phyloP scores from a whole-genome alignment of 164 flowering plant genomes.

The Vitis labrusca region DNA sequence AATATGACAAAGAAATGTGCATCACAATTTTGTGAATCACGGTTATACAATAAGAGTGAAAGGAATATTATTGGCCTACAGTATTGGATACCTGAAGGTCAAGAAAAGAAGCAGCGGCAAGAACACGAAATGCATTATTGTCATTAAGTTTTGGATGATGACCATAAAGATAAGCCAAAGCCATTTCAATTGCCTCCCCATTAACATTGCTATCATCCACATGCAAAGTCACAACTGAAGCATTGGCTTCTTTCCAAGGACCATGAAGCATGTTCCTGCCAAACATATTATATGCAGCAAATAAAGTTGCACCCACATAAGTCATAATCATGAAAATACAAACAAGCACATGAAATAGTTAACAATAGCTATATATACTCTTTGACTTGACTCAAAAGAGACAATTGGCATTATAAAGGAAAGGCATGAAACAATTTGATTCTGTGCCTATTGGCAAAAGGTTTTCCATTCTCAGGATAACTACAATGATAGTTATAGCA shows the following conservation, averaged over 20 bases:
- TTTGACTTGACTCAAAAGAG: too few relatives aligned
- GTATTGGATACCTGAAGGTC: conserved; percentile 79
- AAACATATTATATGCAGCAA: conserved; percentile 8
- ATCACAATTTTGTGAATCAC: background rate
- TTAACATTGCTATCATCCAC: conserved; percentile 91
- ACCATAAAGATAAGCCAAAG: conserved; percentile 93
- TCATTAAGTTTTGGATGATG: conserved; percentile 92
- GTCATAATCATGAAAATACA: background rate
- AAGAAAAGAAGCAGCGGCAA: conserved; percentile 98
- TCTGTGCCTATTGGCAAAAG: too few relatives aligned
- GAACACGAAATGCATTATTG: conserved; percentile 89
- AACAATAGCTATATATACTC: too few relatives aligned
- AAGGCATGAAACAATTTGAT: too few relatives aligned
- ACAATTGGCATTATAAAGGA: too few relatives aligned
- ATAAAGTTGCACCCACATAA: background rate
- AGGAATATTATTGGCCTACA: background rate
- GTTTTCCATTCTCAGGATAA: too few relatives aligned
- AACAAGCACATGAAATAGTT: background rate
- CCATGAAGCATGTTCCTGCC: conserved; percentile 98
- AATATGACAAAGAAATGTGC: background rate
- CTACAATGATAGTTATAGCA: too few relatives aligned
- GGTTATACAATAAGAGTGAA: background rate
- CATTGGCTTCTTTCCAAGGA: conserved; percentile 93
- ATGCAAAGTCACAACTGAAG: conserved; percentile 71
- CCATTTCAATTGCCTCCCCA: conserved; percentile 78